phyloP scores from a whole-genome alignment of 2,329 filamentous ascomycete genomes.

The Aspergillus puulaauensis region DNA sequence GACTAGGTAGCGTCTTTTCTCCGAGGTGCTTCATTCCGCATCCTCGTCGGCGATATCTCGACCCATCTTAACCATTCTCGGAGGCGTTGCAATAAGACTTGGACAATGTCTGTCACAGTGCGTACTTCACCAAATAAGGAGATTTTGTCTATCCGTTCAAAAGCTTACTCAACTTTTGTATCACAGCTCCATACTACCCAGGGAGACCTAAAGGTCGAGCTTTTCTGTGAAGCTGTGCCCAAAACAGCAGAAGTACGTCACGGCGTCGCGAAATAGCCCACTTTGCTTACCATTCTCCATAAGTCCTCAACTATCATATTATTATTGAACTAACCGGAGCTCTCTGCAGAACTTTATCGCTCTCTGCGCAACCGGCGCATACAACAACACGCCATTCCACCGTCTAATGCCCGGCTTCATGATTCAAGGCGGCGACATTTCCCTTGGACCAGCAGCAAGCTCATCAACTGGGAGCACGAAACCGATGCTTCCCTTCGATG shows the following conservation, averaged over 20 bases:
- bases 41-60: neutral
- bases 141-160: neutral
- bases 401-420: constrained; percentile 64
- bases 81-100: neutral
- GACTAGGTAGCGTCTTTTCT: neutral
- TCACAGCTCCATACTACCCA: constrained; percentile 74
- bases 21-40: neutral
- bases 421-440: constrained; percentile 60
- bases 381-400: constrained; percentile 63
- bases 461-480: constrained; percentile 38
- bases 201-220: constrained; percentile 89
- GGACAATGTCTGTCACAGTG: constrained; percentile 36
- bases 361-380: constrained; percentile 61
- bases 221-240: constrained; percentile 93
- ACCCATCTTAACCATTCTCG: neutral
- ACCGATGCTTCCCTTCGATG: constrained; percentile 43
- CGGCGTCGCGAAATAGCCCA: neutral
- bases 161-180: neutral
- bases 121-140: constrained; percentile 8
- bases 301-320: no score
- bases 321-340: neutral
- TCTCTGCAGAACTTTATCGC: constrained; percentile 61
- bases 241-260: constrained; percentile 76
- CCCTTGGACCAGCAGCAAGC: constrained; percentile 44
- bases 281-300: neutral